phyloP scores from a whole-genome alignment of 75 land plant species.

The Cryptomeria japonica region DNA sequence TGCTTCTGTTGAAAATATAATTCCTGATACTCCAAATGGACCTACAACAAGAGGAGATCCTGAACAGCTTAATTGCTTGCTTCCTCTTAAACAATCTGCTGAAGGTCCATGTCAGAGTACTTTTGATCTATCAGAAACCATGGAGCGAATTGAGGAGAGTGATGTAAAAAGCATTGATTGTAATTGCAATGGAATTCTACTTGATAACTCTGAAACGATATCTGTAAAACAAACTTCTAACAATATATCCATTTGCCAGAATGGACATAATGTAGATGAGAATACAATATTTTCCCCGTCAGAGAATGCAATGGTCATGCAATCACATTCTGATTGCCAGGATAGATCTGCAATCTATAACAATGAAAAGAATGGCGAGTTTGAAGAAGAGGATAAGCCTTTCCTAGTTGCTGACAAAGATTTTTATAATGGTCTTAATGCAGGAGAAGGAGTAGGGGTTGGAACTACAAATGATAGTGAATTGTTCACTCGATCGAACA shows the following conservation, averaged over 20 bases:
- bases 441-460: conserved; percentile 1
- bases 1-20: background rate
- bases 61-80: conserved; percentile 8
- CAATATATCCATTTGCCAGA: background rate
- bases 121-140: background rate
- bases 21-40: background rate
- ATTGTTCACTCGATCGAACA: background rate
- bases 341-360: background rate
- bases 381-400: background rate
- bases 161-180: conserved; percentile 1
- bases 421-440: conserved; percentile 9
- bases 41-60: background rate
- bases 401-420: conserved; percentile 34
- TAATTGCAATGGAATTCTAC: background rate
- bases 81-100: background rate
- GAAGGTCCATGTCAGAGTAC: background rate
- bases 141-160: background rate
- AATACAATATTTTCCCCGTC: background rate
- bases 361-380: background rate
- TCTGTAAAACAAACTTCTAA: background rate
- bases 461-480: background rate
- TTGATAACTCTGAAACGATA: conserved; percentile 17
- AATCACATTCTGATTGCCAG: background rate
- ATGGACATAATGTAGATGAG: background rate
- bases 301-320: background rate